Conservation (phyloP, 352 stramenopile genomes). For the Hyaloperonospora arabidopsidis region DNA sequence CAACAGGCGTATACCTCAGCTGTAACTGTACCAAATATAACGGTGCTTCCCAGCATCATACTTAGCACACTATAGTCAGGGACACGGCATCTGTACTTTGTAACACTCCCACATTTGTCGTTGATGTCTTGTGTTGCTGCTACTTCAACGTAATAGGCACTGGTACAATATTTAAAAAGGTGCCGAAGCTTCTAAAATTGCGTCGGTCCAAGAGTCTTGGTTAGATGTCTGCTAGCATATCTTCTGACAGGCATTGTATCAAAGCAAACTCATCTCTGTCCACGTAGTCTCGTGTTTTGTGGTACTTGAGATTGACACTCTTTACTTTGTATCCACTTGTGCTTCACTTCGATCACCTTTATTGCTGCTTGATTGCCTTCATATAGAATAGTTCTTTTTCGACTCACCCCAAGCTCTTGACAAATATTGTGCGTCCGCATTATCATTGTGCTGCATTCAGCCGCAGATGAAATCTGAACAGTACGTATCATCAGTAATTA, state of each 20-base stretch:
- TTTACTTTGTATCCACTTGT: slow-evolving; percentile 11
- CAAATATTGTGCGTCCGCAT: slow-evolving; percentile 10
- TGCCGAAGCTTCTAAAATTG: slow-evolving; percentile 6
- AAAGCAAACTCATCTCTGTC: slow-evolving; percentile 3
- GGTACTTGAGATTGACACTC: slow-evolving; percentile 3
- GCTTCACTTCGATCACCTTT: neutral
- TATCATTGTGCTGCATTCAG: slow-evolving; percentile 8
- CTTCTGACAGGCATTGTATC: slow-evolving; percentile 5
- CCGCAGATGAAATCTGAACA: slow-evolving; percentile 5
- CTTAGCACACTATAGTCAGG: too few relatives aligned
- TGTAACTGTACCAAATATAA: too few relatives aligned
- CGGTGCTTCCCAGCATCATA: too few relatives aligned
- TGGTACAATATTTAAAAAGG: slow-evolving; percentile 4
- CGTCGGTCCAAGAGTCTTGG: slow-evolving; percentile 3
- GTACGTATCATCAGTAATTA: neutral
- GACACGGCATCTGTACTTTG: too few relatives aligned
- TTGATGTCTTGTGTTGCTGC: too few relatives aligned
- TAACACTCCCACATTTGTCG: too few relatives aligned
- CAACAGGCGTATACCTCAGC: too few relatives aligned
- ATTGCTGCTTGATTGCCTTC: too few relatives aligned
- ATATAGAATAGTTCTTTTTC: slow-evolving; percentile 2
- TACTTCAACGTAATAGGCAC: slow-evolving; percentile 1
- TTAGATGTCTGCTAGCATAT: slow-evolving; percentile 7
- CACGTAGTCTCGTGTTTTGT: neutral
- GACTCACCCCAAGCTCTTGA: slow-evolving; percentile 4